phyloP scores from a whole-genome alignment of 768 basidiomycete genomes.

The Cyclocybe cylindracea region DNA sequence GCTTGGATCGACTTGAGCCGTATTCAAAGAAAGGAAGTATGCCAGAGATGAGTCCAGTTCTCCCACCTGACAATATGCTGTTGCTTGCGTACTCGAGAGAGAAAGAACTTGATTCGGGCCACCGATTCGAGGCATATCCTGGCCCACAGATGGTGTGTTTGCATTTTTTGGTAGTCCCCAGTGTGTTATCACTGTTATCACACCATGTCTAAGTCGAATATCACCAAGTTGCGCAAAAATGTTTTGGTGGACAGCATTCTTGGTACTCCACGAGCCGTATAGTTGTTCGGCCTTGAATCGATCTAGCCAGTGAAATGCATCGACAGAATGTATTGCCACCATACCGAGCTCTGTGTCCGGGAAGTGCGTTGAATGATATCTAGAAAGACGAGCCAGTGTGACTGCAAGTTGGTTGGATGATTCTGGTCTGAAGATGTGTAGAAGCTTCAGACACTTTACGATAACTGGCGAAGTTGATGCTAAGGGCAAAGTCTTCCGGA shows the following conservation, averaged over 20 bases:
- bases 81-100: too few species aligned
- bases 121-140: background rate
- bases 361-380: slow-evolving; percentile 50
- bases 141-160: background rate
- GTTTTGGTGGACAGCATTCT: slow-evolving; percentile 38
- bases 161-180: slow-evolving; percentile 47
- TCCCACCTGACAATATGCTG: too few species aligned
- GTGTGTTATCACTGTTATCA: slow-evolving; percentile 59
- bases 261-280: slow-evolving; percentile 18
- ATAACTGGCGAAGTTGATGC: slow-evolving; percentile 17
- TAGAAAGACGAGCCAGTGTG: slow-evolving; percentile 59
- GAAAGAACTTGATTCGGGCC: too few species aligned
- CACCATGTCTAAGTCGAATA: slow-evolving; percentile 48
- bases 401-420: slow-evolving; percentile 71
- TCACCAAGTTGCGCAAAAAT: slow-evolving; percentile 48
- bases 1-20: too few species aligned
- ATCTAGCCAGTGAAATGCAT: slow-evolving; percentile 79
- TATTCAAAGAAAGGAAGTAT: too few species aligned
- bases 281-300: slow-evolving; percentile 62
- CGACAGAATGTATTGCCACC: slow-evolving; percentile 75
- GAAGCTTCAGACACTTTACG: slow-evolving; percentile 41
- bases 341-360: slow-evolving; percentile 60
- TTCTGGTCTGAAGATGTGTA: slow-evolving; percentile 71
- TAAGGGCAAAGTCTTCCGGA: slow-evolving; percentile 33
- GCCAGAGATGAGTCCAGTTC: too few species aligned